phyloP scores from a whole-genome alignment of 2,329 filamentous ascomycete genomes.

The Exophiala alcalophila region DNA sequence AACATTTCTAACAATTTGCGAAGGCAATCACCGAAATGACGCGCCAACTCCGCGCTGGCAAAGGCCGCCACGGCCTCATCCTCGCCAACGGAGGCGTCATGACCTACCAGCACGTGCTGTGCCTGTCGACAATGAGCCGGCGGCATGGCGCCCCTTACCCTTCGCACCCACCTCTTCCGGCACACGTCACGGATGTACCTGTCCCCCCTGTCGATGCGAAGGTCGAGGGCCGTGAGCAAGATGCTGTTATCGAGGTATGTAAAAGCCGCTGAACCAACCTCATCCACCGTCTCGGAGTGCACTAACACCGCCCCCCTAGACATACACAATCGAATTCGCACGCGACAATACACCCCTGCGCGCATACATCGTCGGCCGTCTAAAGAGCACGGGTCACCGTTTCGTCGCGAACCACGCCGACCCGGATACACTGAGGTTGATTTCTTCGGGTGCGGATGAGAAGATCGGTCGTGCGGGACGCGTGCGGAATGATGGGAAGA shows the following conservation, averaged over 20 bases:
- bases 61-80: slow-evolving; percentile 53
- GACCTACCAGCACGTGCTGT: slow-evolving; percentile 63
- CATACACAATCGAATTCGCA: slow-evolving; percentile 59
- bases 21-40: slow-evolving; percentile 56
- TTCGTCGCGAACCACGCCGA: slow-evolving; percentile 59
- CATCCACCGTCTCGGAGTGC: neutral
- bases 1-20: neutral
- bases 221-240: slow-evolving; percentile 46
- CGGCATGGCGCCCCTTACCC: slow-evolving; percentile 47
- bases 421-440: slow-evolving; percentile 45
- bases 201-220: slow-evolving; percentile 42
- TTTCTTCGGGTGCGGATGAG: slow-evolving; percentile 46
- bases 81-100: slow-evolving; percentile 64
- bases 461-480: slow-evolving; percentile 50
- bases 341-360: slow-evolving; percentile 49
- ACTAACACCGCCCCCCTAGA: slow-evolving; percentile 43
- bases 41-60: slow-evolving; percentile 50
- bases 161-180: slow-evolving; percentile 44
- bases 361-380: slow-evolving; percentile 53
- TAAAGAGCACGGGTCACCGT: slow-evolving; percentile 47
- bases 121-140: slow-evolving; percentile 51
- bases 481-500: slow-evolving; percentile 40
- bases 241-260: slow-evolving; percentile 53
- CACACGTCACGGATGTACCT: slow-evolving; percentile 40
- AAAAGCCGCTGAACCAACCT: neutral